Evolutionary conservation across 306 rosid genomes (phyloP), one percentile per base, ranked within the genome.

Genomic region (Trifolium pratense): DNA sequence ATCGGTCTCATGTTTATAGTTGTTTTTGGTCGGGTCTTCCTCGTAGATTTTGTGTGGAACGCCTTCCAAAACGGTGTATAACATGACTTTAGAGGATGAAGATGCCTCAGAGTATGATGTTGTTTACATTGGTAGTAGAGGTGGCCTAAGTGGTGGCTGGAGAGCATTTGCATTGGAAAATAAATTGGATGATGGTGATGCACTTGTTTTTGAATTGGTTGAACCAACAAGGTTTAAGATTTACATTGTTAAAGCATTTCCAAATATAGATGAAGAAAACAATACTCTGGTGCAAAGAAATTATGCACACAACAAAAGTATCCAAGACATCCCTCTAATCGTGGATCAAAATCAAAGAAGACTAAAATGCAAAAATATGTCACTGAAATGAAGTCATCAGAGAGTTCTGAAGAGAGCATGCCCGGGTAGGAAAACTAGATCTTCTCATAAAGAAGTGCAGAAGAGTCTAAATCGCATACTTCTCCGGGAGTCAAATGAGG

Each of bases 1-100:
- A 89, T 34, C 90, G 92, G 60, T 91, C 97, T 78, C 94, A 91
- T 76, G 95, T 91, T 78, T 91, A 91, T 74, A n/a, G n/a, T n/a
- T 91, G 97, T 70, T 89, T 91, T 76, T 91, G 97, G 97, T 71
- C 89, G 93, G 91, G 92, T 59, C 90, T 88, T 53, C 94, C 97
- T 52, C 32, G 80, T 34, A 82, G 60, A 64, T 91, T 91, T 74
- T 89, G 92, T 68, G 87, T 80, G 65, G 70, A 82, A 42, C 78
- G 85, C 77, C 94, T 91, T 63, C 87, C 92, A 85, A 84, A 62
- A 66, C 75, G 3, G 26, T 70, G 15, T 42, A 70, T 25, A 58
- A n/a, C 29, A 74, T 91, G 85, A 66, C 77, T 73, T 70, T 91
- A 32, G 97, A 87, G 84, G 87, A 89, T 73, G 95, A 91, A 86